Conservation (phyloP, 73 alveolate species). For the Symbiodinium pilosum region DNA sequence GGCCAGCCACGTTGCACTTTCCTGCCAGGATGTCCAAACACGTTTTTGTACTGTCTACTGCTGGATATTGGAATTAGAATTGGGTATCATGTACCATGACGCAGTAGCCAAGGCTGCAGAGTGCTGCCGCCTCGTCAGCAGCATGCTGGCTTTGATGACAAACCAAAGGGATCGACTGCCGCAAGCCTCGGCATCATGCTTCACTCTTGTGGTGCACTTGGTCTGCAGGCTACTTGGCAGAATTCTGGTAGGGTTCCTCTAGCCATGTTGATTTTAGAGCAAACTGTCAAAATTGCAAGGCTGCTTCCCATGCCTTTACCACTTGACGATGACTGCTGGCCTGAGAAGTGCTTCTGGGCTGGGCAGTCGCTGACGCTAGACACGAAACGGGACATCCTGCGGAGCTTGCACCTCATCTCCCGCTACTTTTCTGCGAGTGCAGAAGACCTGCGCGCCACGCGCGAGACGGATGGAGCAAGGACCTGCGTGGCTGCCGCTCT, state of each 20-base stretch:
- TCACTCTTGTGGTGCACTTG: conserved; percentile 56
- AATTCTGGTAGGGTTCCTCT: too few species aligned
- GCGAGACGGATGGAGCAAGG: conserved; percentile 55
- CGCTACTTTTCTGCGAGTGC: conserved; percentile 33
- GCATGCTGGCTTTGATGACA: conserved; percentile 67
- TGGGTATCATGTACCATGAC: neutral
- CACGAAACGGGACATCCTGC: conserved; percentile 48
- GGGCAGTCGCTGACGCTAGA: conserved; percentile 55
- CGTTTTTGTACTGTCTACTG: neutral
- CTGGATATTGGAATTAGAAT: neutral
- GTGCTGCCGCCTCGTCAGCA: conserved; percentile 30
- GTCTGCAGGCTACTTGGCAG: too few species aligned
- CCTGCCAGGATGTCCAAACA: too few species aligned
- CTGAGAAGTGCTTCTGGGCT: conserved; percentile 53
- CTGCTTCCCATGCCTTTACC: conserved; percentile 68
- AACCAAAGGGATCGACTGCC: conserved; percentile 71
- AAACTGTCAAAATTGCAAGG: too few species aligned
- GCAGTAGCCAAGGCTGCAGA: conserved; percentile 31
- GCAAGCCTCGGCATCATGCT: conserved; percentile 49
- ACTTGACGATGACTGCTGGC: conserved; percentile 54
- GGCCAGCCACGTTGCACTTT: neutral
- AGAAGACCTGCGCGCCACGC: conserved; percentile 27
- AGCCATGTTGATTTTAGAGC: too few species aligned
- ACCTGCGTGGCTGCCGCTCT: conserved; percentile 51
- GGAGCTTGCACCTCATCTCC: conserved; percentile 6